These are phyloP conservation scores for Corinectria fuckeliana DNA, from an alignment of 2,329 filamentous ascomycete genomes.

Conservation along the genomic window DNA sequence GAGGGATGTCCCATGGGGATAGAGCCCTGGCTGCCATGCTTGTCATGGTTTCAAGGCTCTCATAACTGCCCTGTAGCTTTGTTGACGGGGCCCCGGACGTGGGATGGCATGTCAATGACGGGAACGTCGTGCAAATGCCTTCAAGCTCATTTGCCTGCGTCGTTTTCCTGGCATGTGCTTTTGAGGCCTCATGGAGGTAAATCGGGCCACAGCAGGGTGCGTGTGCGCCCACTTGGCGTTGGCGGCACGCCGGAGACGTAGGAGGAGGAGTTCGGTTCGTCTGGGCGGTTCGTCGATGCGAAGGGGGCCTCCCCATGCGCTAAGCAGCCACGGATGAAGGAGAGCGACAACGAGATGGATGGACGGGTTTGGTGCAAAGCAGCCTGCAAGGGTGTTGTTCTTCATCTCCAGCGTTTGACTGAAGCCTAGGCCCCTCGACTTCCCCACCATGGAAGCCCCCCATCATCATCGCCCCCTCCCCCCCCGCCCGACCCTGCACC, in stretches of 20 bases:
- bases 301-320: slow-evolving; percentile 20
- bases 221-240: slow-evolving; percentile 29
- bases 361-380: not conserved
- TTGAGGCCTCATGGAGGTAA: slow-evolving; percentile 18
- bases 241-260: slow-evolving; percentile 30
- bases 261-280: slow-evolving; percentile 27
- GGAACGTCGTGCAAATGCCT: slow-evolving; percentile 32
- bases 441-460: slow-evolving; percentile 4
- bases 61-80: slow-evolving; percentile 6
- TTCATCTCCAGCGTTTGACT: slow-evolving; percentile 15
- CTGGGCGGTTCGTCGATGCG: slow-evolving; percentile 11
- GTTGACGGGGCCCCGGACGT: slow-evolving; percentile 10
- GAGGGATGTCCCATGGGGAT: not conserved
- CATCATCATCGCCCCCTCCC: slow-evolving; percentile 17
- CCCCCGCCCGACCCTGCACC: slow-evolving; percentile 11
- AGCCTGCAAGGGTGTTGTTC: too few species aligned
- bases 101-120: slow-evolving; percentile 36
- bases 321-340: slow-evolving; percentile 19
- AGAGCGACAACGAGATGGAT: not conserved
- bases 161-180: slow-evolving; percentile 39
- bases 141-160: slow-evolving; percentile 34
- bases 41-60: slow-evolving; percentile 18
- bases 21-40: slow-evolving; percentile 1
- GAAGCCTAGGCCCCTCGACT: slow-evolving; percentile 6
- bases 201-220: slow-evolving; percentile 36